Conservation (phyloP, 139 green algal species). For the Chlorella vulgaris region DNA sequence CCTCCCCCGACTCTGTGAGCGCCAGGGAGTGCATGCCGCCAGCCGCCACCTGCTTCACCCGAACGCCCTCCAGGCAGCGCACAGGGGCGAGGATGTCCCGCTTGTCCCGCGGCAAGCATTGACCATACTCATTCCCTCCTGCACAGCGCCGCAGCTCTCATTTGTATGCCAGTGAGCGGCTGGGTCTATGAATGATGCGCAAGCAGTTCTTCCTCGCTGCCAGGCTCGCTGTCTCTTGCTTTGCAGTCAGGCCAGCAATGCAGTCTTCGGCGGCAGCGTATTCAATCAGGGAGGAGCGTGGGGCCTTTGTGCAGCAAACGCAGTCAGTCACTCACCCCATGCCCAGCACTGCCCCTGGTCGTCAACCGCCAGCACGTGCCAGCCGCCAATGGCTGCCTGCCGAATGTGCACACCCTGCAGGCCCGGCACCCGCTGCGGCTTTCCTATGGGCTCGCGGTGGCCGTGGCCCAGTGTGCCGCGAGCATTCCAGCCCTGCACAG, state of each 20-base stretch:
- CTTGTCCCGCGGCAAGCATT: conserved; percentile 63
- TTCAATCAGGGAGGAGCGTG: too few species aligned
- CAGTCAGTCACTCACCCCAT: conserved; percentile 69
- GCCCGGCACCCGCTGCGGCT: conserved; percentile 66
- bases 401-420: conserved; percentile 68
- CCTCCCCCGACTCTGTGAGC: conserved; percentile 77
- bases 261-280: not conserved
- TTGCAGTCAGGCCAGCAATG: not conserved
- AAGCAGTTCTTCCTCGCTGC: too few species aligned
- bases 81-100: conserved; percentile 65
- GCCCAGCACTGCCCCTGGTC: conserved; percentile 51
- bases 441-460: conserved; percentile 60
- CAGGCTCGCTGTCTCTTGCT: too few species aligned
- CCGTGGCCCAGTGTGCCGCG: conserved; percentile 83
- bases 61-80: conserved; percentile 51
- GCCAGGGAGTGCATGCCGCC: conserved; percentile 93
- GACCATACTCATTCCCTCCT: conserved; percentile 91
- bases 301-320: too few species aligned
- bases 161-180: too few species aligned
- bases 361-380: conserved; percentile 87
- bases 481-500: conserved; percentile 77
- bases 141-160: too few species aligned
- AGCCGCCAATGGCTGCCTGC: conserved; percentile 90
- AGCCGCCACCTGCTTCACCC: conserved; percentile 75
- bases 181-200: too few species aligned